These are phyloP conservation scores for Dillenia turbinata DNA, from an alignment of 164 flowering plant genomes.

Conservation along the genomic window DNA sequence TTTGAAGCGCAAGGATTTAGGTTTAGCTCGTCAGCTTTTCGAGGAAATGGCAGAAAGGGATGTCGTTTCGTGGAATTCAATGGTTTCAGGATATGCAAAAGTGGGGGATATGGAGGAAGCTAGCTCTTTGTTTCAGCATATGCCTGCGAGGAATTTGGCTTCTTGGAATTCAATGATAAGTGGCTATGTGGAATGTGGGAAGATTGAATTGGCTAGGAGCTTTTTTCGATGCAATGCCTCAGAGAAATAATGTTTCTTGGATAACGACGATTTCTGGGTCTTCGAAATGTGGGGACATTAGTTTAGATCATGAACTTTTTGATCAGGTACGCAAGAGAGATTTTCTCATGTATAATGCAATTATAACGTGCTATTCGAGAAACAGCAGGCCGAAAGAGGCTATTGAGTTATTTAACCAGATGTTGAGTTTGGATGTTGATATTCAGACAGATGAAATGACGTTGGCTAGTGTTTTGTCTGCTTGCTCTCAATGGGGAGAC, in stretches of 20 bases:
- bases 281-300: slow-evolving; percentile 32
- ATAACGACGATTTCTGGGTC: slow-evolving; percentile 41
- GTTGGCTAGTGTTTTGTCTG: slow-evolving; percentile 31
- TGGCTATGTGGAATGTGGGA: slow-evolving; percentile 29
- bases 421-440: slow-evolving; percentile 17
- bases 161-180: slow-evolving; percentile 44
- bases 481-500: slow-evolving; percentile 42
- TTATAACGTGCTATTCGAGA: slow-evolving; percentile 44
- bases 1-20: slow-evolving; percentile 27
- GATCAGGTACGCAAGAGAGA: slow-evolving; percentile 21
- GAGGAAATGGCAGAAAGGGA: slow-evolving; percentile 33
- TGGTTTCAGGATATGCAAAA: slow-evolving; percentile 34
- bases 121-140: slow-evolving; percentile 24
- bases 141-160: slow-evolving; percentile 32
- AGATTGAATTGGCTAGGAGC: slow-evolving; percentile 23
- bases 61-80: slow-evolving; percentile 38
- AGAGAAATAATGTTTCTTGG: slow-evolving; percentile 33
- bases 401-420: slow-evolving; percentile 26
- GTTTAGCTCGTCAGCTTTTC: slow-evolving; percentile 21
- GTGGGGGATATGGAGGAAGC: slow-evolving; percentile 25
- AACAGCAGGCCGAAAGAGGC: slow-evolving; percentile 39
- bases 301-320: slow-evolving; percentile 25
- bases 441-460: slow-evolving; percentile 35
- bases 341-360: slow-evolving; percentile 30
- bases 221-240: slow-evolving; percentile 38